Conservation (phyloP, 164 flowering plant genomes). For the Saururus chinensis region DNA sequence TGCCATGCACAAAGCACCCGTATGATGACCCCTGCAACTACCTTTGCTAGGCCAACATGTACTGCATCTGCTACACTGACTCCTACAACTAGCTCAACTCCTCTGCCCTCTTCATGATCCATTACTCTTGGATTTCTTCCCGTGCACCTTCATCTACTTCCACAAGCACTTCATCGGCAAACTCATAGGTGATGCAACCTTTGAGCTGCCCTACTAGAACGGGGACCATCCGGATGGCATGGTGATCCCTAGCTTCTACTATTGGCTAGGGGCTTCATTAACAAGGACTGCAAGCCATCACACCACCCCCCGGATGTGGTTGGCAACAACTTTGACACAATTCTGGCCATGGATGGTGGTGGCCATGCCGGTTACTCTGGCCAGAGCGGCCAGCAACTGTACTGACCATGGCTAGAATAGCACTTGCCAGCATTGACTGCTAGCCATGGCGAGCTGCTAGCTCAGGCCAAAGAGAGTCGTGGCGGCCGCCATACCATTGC, state of each 20-base stretch:
- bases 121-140: conserved; percentile 22
- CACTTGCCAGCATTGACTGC: too few species aligned
- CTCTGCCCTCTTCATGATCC: conserved; percentile 21
- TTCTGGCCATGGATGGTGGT: too few species aligned
- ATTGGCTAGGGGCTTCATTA: conserved; percentile 1
- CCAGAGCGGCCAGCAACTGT: too few species aligned
- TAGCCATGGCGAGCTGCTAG: too few species aligned
- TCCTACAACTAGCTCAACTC: conserved; percentile 22
- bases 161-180: conserved; percentile 14
- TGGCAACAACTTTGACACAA: conserved; percentile 7
- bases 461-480: too few species aligned
- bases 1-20: conserved; percentile 10
- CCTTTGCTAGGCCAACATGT: conserved; percentile 15
- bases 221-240: conserved; percentile 19
- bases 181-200: conserved; percentile 19
- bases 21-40: conserved; percentile 15
- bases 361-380: too few species aligned
- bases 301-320: conserved; percentile 12
- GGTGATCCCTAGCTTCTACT: conserved; percentile 14
- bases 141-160: conserved; percentile 16
- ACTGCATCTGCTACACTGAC: too few species aligned
- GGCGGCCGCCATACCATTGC: too few species aligned
- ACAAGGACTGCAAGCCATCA: conserved; percentile 6
- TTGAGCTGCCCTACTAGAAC: conserved; percentile 19
- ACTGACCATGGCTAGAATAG: too few species aligned